Evolutionary conservation across 257 asterid species (phyloP).

Genomic region (Lycium ferocissimum): DNA sequence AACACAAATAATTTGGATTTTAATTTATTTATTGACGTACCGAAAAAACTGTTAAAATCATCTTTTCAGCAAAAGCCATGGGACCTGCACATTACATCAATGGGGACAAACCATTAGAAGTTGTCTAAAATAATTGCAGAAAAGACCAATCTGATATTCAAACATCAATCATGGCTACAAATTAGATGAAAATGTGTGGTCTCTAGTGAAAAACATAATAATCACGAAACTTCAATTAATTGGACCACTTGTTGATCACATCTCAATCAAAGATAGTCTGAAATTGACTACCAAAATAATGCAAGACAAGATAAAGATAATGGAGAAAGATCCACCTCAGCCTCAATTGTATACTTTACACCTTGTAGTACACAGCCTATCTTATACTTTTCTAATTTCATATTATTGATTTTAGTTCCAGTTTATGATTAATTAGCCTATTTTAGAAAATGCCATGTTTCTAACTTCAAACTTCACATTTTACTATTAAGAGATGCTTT

Average conservation of each 20-base stretch:
- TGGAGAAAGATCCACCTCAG: background rate
- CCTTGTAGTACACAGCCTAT: too few species aligned
- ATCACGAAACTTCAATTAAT: background rate
- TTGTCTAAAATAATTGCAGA: background rate
- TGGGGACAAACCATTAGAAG: background rate
- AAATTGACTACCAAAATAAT: background rate
- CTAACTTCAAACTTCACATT: too few species aligned
- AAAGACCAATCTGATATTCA: background rate
- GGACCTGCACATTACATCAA: conserved; percentile 60
- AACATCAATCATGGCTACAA: background rate
- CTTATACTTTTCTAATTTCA: too few species aligned
- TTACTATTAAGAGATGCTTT: too few species aligned
- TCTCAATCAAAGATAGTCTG: background rate
- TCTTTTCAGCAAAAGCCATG: conserved; percentile 89
- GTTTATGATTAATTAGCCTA: too few species aligned
- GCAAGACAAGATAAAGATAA: background rate
- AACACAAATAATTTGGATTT: background rate
- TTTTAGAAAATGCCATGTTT: too few species aligned
- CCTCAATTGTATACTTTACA: background rate
- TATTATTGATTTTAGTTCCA: too few species aligned
- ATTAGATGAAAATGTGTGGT: background rate
- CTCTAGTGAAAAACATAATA: background rate
- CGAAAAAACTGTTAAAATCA: conserved; percentile 64
- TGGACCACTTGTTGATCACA: background rate
- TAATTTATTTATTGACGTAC: conserved; percentile 45